Evolutionary conservation across 371 early-diverging fungal genomes (phyloP).

Genomic region (Choanephora cucurbitarum): DNA sequence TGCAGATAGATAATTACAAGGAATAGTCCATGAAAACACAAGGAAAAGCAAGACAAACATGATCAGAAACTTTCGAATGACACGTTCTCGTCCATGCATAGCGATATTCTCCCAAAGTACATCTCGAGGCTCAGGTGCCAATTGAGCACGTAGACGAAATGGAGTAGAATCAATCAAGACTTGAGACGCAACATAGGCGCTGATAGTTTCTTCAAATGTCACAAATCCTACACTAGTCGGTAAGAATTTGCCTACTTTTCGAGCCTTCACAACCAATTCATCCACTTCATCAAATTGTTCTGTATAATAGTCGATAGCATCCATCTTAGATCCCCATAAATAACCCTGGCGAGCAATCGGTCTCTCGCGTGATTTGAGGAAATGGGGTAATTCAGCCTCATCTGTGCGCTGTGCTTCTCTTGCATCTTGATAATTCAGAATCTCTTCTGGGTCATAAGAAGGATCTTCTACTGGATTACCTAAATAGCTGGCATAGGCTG

Average conservation of each 20-base stretch:
- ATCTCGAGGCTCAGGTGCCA: slow-evolving; percentile 81
- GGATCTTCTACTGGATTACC: slow-evolving; percentile 52
- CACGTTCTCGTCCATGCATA: slow-evolving; percentile 54
- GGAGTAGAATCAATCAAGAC: slow-evolving; percentile 64
- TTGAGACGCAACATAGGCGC: slow-evolving; percentile 66
- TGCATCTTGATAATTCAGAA: slow-evolving; percentile 39
- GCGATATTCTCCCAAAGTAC: slow-evolving; percentile 75
- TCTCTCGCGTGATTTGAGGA: slow-evolving; percentile 21
- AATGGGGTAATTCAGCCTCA: slow-evolving; percentile 15
- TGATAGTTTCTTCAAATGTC: slow-evolving; percentile 73
- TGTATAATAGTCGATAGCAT: slow-evolving; percentile 71
- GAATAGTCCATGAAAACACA: slow-evolving; percentile 56
- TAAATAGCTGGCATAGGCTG: slow-evolving; percentile 45
- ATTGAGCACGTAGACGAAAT: slow-evolving; percentile 64
- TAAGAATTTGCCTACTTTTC: slow-evolving; percentile 54
- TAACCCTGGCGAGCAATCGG: slow-evolving; percentile 35
- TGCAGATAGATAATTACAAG: slow-evolving; percentile 57
- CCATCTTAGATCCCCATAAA: slow-evolving; percentile 57
- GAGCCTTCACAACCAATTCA: slow-evolving; percentile 54
- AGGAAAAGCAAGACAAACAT: slow-evolving; percentile 44
- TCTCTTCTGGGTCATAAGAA: slow-evolving; percentile 37
- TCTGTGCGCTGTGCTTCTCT: slow-evolving; percentile 4
- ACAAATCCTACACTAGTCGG: slow-evolving; percentile 78
- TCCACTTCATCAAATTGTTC: slow-evolving; percentile 66
- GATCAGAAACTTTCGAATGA: slow-evolving; percentile 51